Conservation (phyloP, 1,139 yeast species). For the Citeromyces hawaiiensis region DNA sequence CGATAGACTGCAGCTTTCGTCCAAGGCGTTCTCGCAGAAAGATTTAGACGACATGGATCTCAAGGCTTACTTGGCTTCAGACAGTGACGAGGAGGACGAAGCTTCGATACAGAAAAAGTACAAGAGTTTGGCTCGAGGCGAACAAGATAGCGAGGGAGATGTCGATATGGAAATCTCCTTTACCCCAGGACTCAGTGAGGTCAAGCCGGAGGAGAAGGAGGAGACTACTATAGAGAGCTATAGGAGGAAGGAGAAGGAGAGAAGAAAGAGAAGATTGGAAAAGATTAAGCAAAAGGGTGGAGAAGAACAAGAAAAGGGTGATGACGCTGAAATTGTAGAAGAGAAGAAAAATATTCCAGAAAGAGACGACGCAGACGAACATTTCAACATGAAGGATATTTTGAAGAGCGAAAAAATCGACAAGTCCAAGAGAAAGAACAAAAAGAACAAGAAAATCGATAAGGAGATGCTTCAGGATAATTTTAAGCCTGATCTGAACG, state of each 20-base stretch:
- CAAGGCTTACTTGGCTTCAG: constrained; percentile 89
- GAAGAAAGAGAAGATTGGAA: constrained; percentile 87
- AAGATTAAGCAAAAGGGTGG: constrained; percentile 45
- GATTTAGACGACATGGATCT: constrained; percentile 96
- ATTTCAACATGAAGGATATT: constrained; percentile 73
- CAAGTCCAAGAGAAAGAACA: constrained; percentile 35
- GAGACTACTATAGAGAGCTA: constrained; percentile 75
- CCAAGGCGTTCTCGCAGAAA: constrained; percentile 74
- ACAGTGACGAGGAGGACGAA: constrained; percentile 37
- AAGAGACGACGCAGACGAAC: constrained; percentile 23
- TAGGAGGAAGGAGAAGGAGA: constrained; percentile 83
- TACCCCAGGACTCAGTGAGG: constrained; percentile 71
- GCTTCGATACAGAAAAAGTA: constrained; percentile 46
- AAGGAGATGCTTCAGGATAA: constrained; percentile 37
- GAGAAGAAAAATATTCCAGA: constrained; percentile 13
- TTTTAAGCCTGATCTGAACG: constrained; percentile 56
- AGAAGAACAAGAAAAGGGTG: constrained; percentile 16
- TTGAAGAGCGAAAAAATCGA: constrained; percentile 57
- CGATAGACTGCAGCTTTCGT: constrained; percentile 69
- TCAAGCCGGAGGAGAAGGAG: constrained; percentile 19
- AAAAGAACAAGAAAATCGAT: constrained; percentile 27
- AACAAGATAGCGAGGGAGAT: constrained; percentile 42
- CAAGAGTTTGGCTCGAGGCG: constrained; percentile 42
- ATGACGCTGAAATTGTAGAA: constrained; percentile 9
- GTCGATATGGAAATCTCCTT: constrained; percentile 94